Conservation (phyloP, 1,284 basidiomycete species). For the Takashimella tepidaria region DNA sequence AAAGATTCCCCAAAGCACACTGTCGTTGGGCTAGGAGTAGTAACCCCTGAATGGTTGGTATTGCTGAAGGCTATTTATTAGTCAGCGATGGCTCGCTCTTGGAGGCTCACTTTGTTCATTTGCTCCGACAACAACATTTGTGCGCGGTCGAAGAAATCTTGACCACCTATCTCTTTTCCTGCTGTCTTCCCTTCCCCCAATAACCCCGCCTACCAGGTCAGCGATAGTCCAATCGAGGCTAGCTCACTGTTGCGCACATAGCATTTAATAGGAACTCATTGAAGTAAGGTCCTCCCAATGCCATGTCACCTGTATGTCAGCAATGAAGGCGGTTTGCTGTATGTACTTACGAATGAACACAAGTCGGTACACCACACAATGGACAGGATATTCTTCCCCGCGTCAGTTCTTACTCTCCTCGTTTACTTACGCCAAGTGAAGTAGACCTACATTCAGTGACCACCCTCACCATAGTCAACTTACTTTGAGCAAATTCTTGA, state of each 20-base stretch:
- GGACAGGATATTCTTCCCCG: slow-evolving; percentile 9
- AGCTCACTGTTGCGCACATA: slow-evolving; percentile 14
- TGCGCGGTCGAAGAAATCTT: slow-evolving; percentile 9
- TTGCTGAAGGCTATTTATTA: slow-evolving; percentile 11
- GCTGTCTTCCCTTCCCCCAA: too few relatives aligned
- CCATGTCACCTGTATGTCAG: slow-evolving; percentile 14
- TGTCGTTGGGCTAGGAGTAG: slow-evolving; percentile 11
- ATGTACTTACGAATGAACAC: slow-evolving; percentile 13
- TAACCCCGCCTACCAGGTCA: too few relatives aligned
- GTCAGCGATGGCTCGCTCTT: not conserved
- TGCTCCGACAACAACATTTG: slow-evolving; percentile 9
- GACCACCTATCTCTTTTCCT: too few relatives aligned
- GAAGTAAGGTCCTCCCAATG: slow-evolving; percentile 15
- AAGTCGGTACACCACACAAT: slow-evolving; percentile 17
- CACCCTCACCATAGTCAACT: too few relatives aligned
- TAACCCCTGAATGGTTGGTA: slow-evolving; percentile 15
- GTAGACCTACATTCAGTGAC: slow-evolving; percentile 4
- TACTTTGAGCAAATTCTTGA: slow-evolving; percentile 14
- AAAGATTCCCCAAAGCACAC: slow-evolving; percentile 9
- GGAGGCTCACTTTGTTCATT: slow-evolving; percentile 12
- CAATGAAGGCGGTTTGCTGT: not conserved
- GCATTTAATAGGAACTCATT: slow-evolving; percentile 14
- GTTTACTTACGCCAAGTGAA: slow-evolving; percentile 12
- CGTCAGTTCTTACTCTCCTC: not conserved
- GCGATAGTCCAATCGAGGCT: too few relatives aligned